phyloP scores from a whole-genome alignment of 2,329 filamentous ascomycete species.

The Lasiodiplodia theobromae region DNA sequence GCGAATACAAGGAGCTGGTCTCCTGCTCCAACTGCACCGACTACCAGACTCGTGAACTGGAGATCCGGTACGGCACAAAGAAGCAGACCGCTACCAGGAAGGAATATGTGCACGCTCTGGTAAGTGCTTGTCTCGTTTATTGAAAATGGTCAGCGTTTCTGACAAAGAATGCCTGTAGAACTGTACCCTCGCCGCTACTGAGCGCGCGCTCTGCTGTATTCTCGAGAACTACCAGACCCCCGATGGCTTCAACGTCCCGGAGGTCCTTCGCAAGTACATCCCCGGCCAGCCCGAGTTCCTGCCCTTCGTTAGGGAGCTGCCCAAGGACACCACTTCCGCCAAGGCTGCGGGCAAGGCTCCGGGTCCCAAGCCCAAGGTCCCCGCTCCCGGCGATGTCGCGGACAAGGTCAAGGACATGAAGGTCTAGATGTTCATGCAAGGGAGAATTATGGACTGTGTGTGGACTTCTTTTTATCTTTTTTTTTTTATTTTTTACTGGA shows the following conservation, averaged over 20 bases:
- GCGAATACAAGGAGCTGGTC: constrained; percentile 97
- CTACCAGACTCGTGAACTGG: constrained; percentile 92
- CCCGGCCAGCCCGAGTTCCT: constrained; percentile 89
- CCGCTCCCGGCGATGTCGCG: constrained; percentile 26
- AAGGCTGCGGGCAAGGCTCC: constrained; percentile 43
- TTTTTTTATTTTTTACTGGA: background rate
- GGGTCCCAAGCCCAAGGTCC: constrained; percentile 29
- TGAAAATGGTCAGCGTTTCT: background rate
- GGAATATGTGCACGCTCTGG: constrained; percentile 88
- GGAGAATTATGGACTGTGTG: background rate
- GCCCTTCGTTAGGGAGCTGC: constrained; percentile 78
- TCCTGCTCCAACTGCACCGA: constrained; percentile 98
- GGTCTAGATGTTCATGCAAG: constrained; percentile 13
- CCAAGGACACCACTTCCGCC: constrained; percentile 32
- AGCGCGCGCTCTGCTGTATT: constrained; percentile 90
- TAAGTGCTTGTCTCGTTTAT: background rate
- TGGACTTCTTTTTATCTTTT: background rate
- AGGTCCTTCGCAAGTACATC: constrained; percentile 67
- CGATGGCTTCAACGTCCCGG: constrained; percentile 61
- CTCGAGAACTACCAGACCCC: constrained; percentile 97
- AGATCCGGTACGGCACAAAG: constrained; percentile 90
- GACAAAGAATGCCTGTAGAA: constrained; percentile 56
- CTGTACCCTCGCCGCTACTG: constrained; percentile 84
- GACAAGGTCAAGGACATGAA: constrained; percentile 33
- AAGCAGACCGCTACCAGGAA: constrained; percentile 77